phyloP scores from a whole-genome alignment of 1,284 basidiomycete species.

The Ustilago nuda region DNA sequence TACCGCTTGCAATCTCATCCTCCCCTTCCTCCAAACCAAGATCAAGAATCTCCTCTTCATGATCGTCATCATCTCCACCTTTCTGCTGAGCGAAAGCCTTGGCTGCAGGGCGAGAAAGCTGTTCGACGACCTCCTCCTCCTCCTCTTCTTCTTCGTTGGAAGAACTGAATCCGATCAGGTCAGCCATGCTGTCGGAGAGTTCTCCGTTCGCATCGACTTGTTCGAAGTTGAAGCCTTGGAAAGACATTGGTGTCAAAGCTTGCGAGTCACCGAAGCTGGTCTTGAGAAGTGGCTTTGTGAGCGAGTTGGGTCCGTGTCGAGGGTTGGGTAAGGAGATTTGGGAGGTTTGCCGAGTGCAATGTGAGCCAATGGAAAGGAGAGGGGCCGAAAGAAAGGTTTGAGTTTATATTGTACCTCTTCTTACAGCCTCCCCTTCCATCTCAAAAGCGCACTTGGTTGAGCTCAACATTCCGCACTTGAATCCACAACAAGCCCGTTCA shows the following conservation, averaged over 20 bases:
- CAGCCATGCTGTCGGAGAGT: constrained; percentile 15
- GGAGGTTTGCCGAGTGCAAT: neutral
- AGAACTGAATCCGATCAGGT: constrained; percentile 16
- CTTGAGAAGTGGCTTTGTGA: too few species aligned
- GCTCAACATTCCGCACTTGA: neutral
- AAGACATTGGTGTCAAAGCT: neutral
- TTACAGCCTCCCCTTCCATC: neutral
- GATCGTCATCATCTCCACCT: neutral
- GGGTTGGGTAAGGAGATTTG: neutral
- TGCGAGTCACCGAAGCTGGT: neutral
- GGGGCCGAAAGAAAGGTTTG: neutral
- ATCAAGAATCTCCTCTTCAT: neutral
- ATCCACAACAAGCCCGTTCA: neutral
- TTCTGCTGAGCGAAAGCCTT: neutral
- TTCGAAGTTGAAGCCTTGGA: neutral
- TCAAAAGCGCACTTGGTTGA: neutral
- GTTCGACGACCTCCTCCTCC: neutral
- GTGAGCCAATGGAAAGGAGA: neutral
- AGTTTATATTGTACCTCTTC: neutral
- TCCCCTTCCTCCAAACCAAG: constrained; percentile 5
- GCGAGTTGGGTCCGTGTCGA: too few species aligned
- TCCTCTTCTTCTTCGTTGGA: constrained; percentile 20
- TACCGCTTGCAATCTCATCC: neutral
- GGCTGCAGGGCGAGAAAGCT: neutral
- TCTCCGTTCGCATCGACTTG: neutral